These are phyloP conservation scores for Straminergon stramineum DNA, from an alignment of 225 moss, liverwort and hornwort genomes.

Conservation along the genomic window DNA sequence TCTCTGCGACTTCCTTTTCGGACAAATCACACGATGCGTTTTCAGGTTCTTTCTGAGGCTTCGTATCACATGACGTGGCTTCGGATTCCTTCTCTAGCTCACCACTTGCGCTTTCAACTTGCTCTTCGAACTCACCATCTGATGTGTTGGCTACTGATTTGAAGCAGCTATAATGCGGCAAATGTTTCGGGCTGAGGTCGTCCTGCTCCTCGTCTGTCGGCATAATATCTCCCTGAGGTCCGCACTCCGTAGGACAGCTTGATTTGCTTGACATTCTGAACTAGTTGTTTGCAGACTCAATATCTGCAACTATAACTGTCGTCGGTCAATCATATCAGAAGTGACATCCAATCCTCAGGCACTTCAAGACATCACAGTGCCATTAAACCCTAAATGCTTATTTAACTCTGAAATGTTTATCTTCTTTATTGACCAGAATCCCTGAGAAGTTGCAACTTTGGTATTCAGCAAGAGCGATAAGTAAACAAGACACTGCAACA, in stretches of 20 bases:
- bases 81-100: neutral
- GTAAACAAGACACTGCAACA: neutral
- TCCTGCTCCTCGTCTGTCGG: constrained; percentile 1
- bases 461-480: neutral
- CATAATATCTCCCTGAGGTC: neutral
- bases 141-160: neutral
- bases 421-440: neutral
- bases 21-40: neutral
- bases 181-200: neutral
- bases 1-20: neutral
- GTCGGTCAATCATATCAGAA: neutral
- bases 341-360: neutral
- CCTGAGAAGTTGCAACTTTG: neutral
- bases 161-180: constrained; percentile 13
- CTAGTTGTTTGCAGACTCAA: neutral
- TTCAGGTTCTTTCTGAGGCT: neutral
- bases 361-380: neutral
- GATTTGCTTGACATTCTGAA: constrained; percentile 12
- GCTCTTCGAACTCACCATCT: neutral
- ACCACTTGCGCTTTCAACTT: neutral
- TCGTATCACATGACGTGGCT: neutral
- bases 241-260: neutral
- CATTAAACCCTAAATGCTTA: neutral
- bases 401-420: neutral
- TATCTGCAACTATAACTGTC: neutral